phyloP scores from a whole-genome alignment of 2,329 filamentous ascomycete genomes.

The Thielaviopsis punctulata region DNA sequence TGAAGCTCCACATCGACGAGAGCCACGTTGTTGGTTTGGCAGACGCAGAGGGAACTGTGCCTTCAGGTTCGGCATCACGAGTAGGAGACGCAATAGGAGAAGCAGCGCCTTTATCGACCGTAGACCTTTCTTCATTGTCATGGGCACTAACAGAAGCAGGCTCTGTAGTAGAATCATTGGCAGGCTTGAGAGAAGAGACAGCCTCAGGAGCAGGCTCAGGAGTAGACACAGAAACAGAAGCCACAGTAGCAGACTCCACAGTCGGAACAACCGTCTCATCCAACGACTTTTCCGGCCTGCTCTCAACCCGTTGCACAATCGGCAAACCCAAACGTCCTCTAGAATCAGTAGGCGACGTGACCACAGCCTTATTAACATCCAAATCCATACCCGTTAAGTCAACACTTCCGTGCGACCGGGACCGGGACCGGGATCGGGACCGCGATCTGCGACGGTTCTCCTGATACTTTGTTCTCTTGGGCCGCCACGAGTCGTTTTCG shows the following conservation, averaged over 20 bases:
- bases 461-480: constrained; percentile 4
- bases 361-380: background rate
- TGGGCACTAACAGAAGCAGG: background rate
- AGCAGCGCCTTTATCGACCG: background rate
- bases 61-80: background rate
- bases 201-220: background rate
- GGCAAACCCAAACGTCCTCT: constrained; percentile 5
- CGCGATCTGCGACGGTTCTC: constrained; percentile 2
- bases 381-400: background rate
- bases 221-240: background rate
- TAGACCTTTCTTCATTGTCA: background rate
- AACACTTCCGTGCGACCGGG: background rate
- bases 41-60: background rate
- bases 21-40: background rate
- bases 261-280: background rate
- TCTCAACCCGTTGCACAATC: background rate
- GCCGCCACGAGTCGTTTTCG: constrained; percentile 10
- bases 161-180: background rate
- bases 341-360: constrained; percentile 8
- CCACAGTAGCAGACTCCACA: too few species aligned
- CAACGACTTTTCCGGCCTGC: background rate
- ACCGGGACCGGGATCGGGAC: constrained; percentile 4
- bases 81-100: constrained; percentile 1
- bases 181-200: too few species aligned
- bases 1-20: constrained; percentile 1